Conservation (phyloP, 2,329 filamentous ascomycete species). For the Alternaria solani region DNA sequence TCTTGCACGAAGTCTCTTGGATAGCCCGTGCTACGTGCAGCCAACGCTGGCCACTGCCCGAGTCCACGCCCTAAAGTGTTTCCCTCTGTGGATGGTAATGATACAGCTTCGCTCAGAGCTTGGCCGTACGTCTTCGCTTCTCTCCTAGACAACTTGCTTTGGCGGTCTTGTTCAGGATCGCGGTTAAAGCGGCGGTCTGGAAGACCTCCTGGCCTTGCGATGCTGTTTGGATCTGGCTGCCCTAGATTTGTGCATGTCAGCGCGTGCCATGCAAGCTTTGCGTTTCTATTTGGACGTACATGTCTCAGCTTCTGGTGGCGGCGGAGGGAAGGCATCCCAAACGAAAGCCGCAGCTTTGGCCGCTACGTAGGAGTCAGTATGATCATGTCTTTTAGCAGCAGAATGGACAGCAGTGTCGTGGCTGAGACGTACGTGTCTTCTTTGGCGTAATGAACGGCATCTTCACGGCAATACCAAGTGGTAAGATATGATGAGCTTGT, state of each 20-base stretch:
- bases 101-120: background rate
- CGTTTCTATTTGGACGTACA: constrained; percentile 1
- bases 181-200: constrained; percentile 18
- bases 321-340: constrained; percentile 20
- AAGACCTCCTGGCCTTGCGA: constrained; percentile 8
- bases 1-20: background rate
- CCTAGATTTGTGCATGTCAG: background rate
- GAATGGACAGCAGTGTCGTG: background rate
- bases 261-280: background rate
- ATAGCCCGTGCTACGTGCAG: background rate
- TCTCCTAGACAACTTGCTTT: background rate
- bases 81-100: background rate
- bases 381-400: background rate
- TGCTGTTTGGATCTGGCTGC: constrained; percentile 13
- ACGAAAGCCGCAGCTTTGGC: background rate
- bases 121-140: background rate
- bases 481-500: background rate
- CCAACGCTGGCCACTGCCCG: background rate
- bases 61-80: background rate
- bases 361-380: background rate
- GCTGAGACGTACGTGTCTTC: background rate
- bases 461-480: background rate
- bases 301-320: constrained; percentile 12
- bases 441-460: constrained; percentile 4
- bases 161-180: background rate